phyloP scores from a whole-genome alignment of 805 yeast species.

The Metschnikowia chrysomelidarum region DNA sequence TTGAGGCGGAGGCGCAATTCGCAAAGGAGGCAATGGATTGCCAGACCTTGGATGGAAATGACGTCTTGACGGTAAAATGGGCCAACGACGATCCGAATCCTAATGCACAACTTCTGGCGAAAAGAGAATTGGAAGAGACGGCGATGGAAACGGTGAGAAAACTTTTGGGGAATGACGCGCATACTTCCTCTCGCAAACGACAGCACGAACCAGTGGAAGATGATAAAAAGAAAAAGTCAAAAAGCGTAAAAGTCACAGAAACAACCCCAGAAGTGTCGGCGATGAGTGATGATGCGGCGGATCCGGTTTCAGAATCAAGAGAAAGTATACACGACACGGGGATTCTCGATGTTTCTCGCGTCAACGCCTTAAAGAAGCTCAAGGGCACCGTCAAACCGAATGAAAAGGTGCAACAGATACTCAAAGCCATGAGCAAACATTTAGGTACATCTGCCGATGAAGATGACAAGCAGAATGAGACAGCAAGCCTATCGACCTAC shows the following conservation, averaged over 20 bases:
- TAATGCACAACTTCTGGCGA: conserved; percentile 48
- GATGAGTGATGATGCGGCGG: no score
- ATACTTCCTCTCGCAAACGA: no score
- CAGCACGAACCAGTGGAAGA: no score
- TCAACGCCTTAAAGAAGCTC: conserved; percentile 5
- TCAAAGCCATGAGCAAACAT: no score
- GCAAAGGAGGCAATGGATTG: conserved; percentile 93
- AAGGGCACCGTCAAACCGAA: not conserved
- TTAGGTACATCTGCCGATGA: no score
- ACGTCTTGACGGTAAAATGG: conserved; percentile 75
- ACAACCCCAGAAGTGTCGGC: no score
- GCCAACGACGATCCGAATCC: conserved; percentile 89
- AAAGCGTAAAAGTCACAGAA: no score
- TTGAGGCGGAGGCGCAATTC: conserved; percentile 82
- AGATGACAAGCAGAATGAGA: no score
- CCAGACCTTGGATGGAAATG: conserved; percentile 65
- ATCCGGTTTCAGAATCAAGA: no score
- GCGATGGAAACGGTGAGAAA: conserved; percentile 54
- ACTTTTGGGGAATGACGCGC: conserved; percentile 36
- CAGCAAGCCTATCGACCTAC: conserved; percentile 1
- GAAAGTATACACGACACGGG: no score
- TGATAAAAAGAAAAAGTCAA: no score
- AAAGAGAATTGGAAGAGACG: conserved; percentile 47
- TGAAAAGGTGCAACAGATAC: no score
- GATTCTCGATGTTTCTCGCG: conserved; percentile 3